Percentiles rank a stretch among this genome's conserved stretches.
phyloP scores from a whole-genome alignment of 2,329 filamentous ascomycete species.

The Dothistroma septosporum region DNA sequence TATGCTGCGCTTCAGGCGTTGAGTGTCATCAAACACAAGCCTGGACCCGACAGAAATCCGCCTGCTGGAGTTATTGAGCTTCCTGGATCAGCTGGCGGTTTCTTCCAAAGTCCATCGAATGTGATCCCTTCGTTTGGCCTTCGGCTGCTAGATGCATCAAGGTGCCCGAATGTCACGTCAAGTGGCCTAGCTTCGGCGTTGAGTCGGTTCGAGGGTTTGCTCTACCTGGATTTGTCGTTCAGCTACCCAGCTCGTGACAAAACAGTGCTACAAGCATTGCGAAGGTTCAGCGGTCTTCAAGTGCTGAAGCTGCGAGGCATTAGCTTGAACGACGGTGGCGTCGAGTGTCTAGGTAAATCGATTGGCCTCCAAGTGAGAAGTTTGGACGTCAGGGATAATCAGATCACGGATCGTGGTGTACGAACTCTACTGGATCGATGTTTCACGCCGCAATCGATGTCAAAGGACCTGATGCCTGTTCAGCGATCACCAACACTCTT shows the following conservation, averaged over 20 bases:
- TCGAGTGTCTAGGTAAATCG: constrained; percentile 49
- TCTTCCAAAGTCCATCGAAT: constrained; percentile 18
- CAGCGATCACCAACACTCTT: constrained; percentile 28
- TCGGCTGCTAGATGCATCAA: constrained; percentile 54
- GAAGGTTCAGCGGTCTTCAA: constrained; percentile 48
- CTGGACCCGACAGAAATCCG: constrained; percentile 23
- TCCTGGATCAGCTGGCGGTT: constrained; percentile 31
- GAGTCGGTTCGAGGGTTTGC: constrained; percentile 50
- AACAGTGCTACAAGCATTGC: constrained; percentile 46
- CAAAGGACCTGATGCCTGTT: constrained; percentile 2
- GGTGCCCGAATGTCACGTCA: constrained; percentile 57
- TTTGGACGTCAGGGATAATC: constrained; percentile 55
- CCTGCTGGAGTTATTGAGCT: constrained; percentile 27
- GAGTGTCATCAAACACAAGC: constrained; percentile 26
- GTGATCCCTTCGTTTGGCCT: constrained; percentile 42
- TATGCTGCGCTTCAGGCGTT: constrained; percentile 54
- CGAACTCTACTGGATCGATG: constrained; percentile 51
- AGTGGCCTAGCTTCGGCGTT: constrained; percentile 51
- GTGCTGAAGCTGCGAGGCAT: constrained; percentile 55
- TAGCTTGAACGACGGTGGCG: constrained; percentile 51
- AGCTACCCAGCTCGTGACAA: constrained; percentile 30
- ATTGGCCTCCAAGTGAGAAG: constrained; percentile 52
- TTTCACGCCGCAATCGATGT: constrained; percentile 32
- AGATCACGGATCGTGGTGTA: constrained; percentile 54
- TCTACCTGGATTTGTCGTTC: constrained; percentile 58